Percentiles rank a stretch among this genome's conserved stretches.
These are phyloP conservation scores for Salix dunnii DNA, from an alignment of 345 rosid genomes.

Conservation along the genomic window DNA sequence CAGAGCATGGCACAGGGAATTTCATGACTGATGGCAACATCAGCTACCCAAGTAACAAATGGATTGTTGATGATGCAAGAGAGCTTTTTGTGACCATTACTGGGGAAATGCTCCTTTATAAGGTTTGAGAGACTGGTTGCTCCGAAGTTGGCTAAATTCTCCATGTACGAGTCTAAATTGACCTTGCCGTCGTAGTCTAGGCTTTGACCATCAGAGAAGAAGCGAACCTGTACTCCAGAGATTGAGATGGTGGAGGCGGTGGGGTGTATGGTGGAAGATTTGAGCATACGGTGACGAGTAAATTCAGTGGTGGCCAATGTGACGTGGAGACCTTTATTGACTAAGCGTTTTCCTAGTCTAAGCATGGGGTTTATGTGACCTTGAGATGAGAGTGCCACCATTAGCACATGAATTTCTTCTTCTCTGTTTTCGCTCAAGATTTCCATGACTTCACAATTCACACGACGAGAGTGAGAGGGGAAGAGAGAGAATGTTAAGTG, in stretches of 20 bases:
- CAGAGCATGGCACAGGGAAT: slow-evolving; percentile 51
- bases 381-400: slow-evolving; percentile 38
- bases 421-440: neutral
- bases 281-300: slow-evolving; percentile 31
- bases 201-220: slow-evolving; percentile 47
- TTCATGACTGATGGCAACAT: slow-evolving; percentile 33
- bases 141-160: slow-evolving; percentile 27
- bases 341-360: slow-evolving; percentile 38
- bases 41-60: slow-evolving; percentile 48
- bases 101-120: slow-evolving; percentile 27
- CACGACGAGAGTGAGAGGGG: too few relatives aligned
- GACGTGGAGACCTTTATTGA: slow-evolving; percentile 38
- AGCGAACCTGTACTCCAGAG: slow-evolving; percentile 32
- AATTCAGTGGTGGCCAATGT: slow-evolving; percentile 37
- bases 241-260: slow-evolving; percentile 2
- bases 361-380: slow-evolving; percentile 48
- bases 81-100: slow-evolving; percentile 26
- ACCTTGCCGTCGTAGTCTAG: slow-evolving; percentile 34
- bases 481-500: too few relatives aligned
- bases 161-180: slow-evolving; percentile 40
- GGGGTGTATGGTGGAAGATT: slow-evolving; percentile 14
- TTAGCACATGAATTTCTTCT: slow-evolving; percentile 28
- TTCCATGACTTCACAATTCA: too few relatives aligned
- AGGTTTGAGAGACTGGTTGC: slow-evolving; percentile 34
- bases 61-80: slow-evolving; percentile 44